Evolutionary conservation across 2,329 filamentous ascomycete species (phyloP).

Genomic region (Phialophora tarda): DNA sequence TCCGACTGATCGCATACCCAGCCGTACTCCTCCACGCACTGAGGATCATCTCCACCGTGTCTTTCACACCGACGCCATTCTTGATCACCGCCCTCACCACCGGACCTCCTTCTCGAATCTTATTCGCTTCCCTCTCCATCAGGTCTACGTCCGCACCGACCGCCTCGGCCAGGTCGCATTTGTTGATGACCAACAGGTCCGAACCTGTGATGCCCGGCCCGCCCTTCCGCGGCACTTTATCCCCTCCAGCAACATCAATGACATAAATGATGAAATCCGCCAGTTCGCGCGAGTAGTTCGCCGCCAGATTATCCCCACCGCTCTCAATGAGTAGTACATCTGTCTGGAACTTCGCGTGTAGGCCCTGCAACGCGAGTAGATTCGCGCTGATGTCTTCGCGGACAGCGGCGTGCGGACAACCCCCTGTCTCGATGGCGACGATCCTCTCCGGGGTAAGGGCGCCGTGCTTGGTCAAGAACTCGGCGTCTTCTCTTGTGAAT

Average conservation of each 20-base stretch:
- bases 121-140: constrained; percentile 92
- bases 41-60: constrained; percentile 85
- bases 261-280: constrained; percentile 99
- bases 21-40: constrained; percentile 93
- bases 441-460: constrained; percentile 85
- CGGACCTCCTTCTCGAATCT: constrained; percentile 93
- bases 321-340: constrained; percentile 93
- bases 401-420: constrained; percentile 94
- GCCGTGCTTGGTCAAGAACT: constrained; percentile 87
- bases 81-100: constrained; percentile 99
- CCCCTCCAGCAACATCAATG: constrained; percentile 93
- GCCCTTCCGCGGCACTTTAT: constrained; percentile 95
- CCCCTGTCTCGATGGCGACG: constrained; percentile 94
- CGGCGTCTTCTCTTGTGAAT: constrained; percentile 78
- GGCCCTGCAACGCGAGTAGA: constrained; percentile 85
- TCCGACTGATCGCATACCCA: constrained; percentile 59
- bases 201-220: constrained; percentile 97
- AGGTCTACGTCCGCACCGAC: constrained; percentile 88
- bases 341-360: constrained; percentile 78
- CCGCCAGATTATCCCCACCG: constrained; percentile 93
- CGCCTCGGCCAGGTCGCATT: constrained; percentile 89
- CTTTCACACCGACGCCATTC: constrained; percentile 79
- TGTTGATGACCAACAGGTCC: constrained; percentile 92
- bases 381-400: constrained; percentile 96
- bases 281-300: constrained; percentile 93